Conservation (phyloP, 2,329 filamentous ascomycete species). For the Hypoxylon rubiginosum region DNA sequence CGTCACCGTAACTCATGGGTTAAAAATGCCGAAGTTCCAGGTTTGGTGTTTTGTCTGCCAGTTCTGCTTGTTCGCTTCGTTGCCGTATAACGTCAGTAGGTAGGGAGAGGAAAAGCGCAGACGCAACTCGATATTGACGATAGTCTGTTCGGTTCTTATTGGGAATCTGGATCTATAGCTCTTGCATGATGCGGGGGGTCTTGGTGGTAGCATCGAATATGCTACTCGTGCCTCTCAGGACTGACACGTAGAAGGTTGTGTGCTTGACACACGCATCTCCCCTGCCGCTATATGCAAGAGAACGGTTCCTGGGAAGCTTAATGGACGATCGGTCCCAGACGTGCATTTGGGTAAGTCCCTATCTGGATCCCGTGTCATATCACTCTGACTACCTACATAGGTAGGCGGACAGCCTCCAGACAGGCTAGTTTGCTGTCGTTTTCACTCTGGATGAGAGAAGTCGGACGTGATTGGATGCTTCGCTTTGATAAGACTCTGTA, state of each 20-base stretch:
- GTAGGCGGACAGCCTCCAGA: slow-evolving; percentile 11
- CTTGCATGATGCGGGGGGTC: slow-evolving; percentile 40
- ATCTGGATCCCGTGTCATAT: slow-evolving; percentile 31
- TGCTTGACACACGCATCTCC: slow-evolving; percentile 41
- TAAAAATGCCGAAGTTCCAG: slow-evolving; percentile 26
- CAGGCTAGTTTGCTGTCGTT: slow-evolving; percentile 21
- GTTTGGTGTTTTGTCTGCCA: no score
- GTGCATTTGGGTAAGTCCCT: slow-evolving; percentile 36
- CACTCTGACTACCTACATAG: slow-evolving; percentile 25
- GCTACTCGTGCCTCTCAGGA: slow-evolving; percentile 45
- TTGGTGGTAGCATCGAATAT: slow-evolving; percentile 36
- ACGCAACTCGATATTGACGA: slow-evolving; percentile 34
- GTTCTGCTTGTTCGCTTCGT: slow-evolving; percentile 13
- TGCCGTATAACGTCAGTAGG: slow-evolving; percentile 4
- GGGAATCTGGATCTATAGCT: slow-evolving; percentile 41
- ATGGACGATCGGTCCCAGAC: slow-evolving; percentile 40
- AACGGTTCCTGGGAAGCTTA: slow-evolving; percentile 42
- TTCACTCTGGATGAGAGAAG: slow-evolving; percentile 17
- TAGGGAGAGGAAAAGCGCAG: slow-evolving; percentile 23
- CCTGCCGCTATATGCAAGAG: slow-evolving; percentile 42
- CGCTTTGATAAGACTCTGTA: slow-evolving; percentile 22
- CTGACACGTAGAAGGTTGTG: slow-evolving; percentile 53
- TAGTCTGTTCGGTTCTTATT: slow-evolving; percentile 38
- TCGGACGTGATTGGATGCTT: slow-evolving; percentile 28
- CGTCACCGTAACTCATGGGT: slow-evolving; percentile 32